These are phyloP conservation scores for Avena eriantha DNA, from an alignment of 176 grass and related monocot genomes.

Conservation along the genomic window DNA sequence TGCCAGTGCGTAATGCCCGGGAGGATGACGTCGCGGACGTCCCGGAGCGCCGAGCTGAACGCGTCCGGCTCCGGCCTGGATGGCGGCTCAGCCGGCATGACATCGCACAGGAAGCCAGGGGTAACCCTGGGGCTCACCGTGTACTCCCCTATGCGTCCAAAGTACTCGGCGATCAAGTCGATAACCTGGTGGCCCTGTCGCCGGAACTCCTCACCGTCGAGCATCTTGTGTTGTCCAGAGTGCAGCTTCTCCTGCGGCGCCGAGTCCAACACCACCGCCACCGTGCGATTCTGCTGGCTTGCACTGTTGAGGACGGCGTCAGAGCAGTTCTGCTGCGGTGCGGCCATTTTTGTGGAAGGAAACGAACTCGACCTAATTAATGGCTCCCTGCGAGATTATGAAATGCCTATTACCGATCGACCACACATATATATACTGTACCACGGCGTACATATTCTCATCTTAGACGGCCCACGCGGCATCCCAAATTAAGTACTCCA, in stretches of 20 bases:
- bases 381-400: too few relatives aligned
- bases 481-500: too few relatives aligned
- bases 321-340: slow-evolving; percentile 12
- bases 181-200: too few relatives aligned
- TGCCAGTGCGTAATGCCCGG: slow-evolving; percentile 70
- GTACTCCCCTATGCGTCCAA: slow-evolving; percentile 32
- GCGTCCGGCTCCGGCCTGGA: slow-evolving; percentile 31
- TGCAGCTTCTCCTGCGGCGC: not conserved
- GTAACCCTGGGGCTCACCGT: slow-evolving; percentile 43
- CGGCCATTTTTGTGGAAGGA: slow-evolving; percentile 18
- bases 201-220: slow-evolving; percentile 51
- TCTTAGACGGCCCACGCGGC: too few relatives aligned
- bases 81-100: slow-evolving; percentile 36
- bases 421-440: too few relatives aligned
- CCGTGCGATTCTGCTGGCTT: not conserved
- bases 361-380: not conserved
- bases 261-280: not conserved
- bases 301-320: not conserved
- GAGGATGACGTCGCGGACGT: slow-evolving; percentile 46
- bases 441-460: too few relatives aligned
- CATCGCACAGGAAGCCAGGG: not conserved
- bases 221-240: not conserved
- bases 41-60: slow-evolving; percentile 37
- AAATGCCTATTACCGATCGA: too few relatives aligned
- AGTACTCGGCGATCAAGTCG: too few relatives aligned